A percentile compares a stretch with the other conserved stretches of the same genome.
These are phyloP conservation scores for Eragrostis curvula DNA, from an alignment of 176 grass and related monocot species.

Conservation along the genomic window DNA sequence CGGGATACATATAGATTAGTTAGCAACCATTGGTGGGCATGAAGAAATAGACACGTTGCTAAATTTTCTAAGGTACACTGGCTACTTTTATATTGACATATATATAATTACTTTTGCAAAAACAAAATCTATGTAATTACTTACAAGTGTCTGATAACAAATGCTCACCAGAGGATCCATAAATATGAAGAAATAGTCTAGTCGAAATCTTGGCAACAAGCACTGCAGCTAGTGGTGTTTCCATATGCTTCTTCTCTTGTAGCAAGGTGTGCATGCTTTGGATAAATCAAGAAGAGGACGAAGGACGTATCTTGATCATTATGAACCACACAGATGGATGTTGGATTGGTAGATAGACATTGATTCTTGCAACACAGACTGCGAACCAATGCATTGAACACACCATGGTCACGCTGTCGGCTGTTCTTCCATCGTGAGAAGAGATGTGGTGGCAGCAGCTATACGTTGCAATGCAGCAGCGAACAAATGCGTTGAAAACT, in stretches of 20 bases:
- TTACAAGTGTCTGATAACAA: too few species aligned
- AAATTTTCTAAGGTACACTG: too few species aligned
- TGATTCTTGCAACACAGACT: background rate
- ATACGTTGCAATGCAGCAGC: background rate
- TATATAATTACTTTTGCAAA: too few species aligned
- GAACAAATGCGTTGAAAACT: too few species aligned
- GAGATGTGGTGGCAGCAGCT: background rate
- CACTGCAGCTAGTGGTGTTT: too few species aligned
- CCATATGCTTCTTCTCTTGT: too few species aligned
- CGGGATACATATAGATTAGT: background rate
- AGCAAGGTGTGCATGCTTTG: background rate
- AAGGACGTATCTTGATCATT: background rate
- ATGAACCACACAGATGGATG: background rate
- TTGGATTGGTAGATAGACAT: background rate
- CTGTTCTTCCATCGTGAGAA: background rate
- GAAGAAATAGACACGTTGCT: too few species aligned
- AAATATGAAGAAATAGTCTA: too few species aligned
- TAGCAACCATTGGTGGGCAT: background rate
- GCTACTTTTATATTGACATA: too few species aligned
- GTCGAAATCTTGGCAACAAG: too few species aligned
- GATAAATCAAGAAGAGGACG: background rate
- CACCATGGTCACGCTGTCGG: background rate
- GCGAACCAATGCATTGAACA: background rate
- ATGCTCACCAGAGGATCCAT: too few species aligned
- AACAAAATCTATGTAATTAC: too few species aligned